Base-by-base conservation (phyloP, 805 yeast species). In the Ogataea kodamae region DNA sequence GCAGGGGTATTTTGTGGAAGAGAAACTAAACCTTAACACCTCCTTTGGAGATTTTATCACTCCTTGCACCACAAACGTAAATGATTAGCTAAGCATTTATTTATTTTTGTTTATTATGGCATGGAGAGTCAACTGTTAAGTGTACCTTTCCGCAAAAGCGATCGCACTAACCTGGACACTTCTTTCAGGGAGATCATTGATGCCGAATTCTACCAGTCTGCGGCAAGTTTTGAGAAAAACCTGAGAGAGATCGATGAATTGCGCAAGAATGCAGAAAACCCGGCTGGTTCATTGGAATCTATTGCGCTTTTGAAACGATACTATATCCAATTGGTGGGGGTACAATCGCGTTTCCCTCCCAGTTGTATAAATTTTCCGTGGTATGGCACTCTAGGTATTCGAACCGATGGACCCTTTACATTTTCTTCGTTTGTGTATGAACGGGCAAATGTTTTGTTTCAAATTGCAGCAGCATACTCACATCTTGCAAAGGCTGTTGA, bases 311-410 rank as follows among this genome's bases (percentile, higher is more conserved):
- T 76, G 20, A 59, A 61, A 25, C 53, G 67, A 26, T 85, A 82
- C 51, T 72, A 65, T 43, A 42, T 58, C 4, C 68, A 68, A 26
- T 43, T 84, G 8, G 39, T 57, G 1, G 62, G 63, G 6, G 37
- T 83, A 6, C 56, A 57, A 22, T 37, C 57, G 29, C 84, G 81
- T 50, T 81, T 89, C 39, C 87, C 92, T 0, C 65, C 65, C 18
- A 81, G 80, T 42, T 63, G 70, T 12, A 59, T 75, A 6, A 70
- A 67, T 22, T 81, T 86, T 45, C 66, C 75, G 0, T 90, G 97
- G 97, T 74, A 63, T 50, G 79, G 80, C 14, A 74, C 86, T 11
- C 58, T 84, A 4, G 80, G 84, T 0, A 70, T 72, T 33, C 62
- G 77, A 12, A 65, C 71, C 3, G 57, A 67, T 6, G 72, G 75